Conservation (phyloP, 805 yeast species). For the Brettanomyces nanus region DNA sequence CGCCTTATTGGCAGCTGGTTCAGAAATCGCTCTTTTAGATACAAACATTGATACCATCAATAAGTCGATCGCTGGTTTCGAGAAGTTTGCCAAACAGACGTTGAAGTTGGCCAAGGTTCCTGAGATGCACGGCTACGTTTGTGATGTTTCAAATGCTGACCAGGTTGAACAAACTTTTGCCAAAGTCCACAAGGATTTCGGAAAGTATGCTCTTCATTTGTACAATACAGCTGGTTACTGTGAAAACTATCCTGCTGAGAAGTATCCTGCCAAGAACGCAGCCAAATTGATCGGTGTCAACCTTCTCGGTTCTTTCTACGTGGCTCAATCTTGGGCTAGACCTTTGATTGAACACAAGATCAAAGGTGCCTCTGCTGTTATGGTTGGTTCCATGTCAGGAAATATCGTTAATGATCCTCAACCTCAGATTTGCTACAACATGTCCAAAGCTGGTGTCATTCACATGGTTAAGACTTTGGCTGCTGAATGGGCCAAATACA, state of each 20-base stretch:
- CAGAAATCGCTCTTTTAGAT: constrained; percentile 67
- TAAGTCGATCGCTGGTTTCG: constrained; percentile 42
- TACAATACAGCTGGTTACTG: constrained; percentile 82
- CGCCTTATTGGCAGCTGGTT: constrained; percentile 69
- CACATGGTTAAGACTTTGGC: constrained; percentile 72
- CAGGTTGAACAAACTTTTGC: constrained; percentile 51
- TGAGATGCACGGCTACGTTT: constrained; percentile 54
- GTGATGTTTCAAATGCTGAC: constrained; percentile 62
- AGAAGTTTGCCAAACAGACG: constrained; percentile 21
- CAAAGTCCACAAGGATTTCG: constrained; percentile 48
- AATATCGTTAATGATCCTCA: constrained; percentile 72
- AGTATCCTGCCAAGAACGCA: constrained; percentile 65
- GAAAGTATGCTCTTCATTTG: constrained; percentile 52
- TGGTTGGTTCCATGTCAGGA: constrained; percentile 77
- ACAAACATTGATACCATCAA: constrained; percentile 53
- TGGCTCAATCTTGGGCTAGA: constrained; percentile 65
- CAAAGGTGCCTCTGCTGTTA: constrained; percentile 51
- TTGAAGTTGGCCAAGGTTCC: constrained; percentile 24
- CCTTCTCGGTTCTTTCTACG: constrained; percentile 66
- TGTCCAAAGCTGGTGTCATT: constrained; percentile 82
- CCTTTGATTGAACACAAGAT: constrained; percentile 49
- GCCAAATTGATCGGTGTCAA: constrained; percentile 64
- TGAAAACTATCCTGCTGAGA: constrained; percentile 71
- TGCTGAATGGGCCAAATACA: constrained; percentile 73
- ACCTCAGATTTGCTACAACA: constrained; percentile 73